Base-by-base conservation (phyloP, 73 alveolate species). In the Paramecium octaurelia region DNA sequence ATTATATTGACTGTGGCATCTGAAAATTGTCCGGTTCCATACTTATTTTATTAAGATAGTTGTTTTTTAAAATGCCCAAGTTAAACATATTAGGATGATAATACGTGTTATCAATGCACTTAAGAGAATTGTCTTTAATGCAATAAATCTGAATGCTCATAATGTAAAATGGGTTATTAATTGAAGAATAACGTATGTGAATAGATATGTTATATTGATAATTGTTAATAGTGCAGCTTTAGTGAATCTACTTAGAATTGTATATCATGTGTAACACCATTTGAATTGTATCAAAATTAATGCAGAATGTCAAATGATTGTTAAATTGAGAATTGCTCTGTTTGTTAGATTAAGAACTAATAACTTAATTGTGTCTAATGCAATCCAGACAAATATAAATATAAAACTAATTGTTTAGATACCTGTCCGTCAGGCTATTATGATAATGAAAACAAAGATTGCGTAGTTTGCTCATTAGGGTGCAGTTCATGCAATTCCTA, bases 341-440 rank as follows among this genome's bases (percentile, higher is more conserved):
- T 73, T 11, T 73, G 87, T 20, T 73, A 36, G 31, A 73, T 73
- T 4, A 29, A 35, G n/a, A 73, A 40, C 35, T 73, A 73, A 73
- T 12, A 73, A 73, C 2, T 40, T 8, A 73, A 36, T 73, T 80
- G 91, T 80, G 9, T 24, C 3, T 38, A 21, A 20, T 80, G 91
- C 48, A 80, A 46, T 43, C 34, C 91, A 24, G 73, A 48, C 4
- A 20, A 40, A 31, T 20, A 8, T 44, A 44, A 24, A 80, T 80
- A 44, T 46, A 40, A 80, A 80, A 27, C 46, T 8, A 27, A 23
- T 31, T 80, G 91, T 48, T 31, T 80, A 40, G 31, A 46, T 31
- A 20, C 48, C 2, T 80, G 91, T 80, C 91, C 91, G 46, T 9
- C 46, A 21, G 75, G 91, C 18, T 80, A 43, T 46, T 80, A 80